Evolutionary conservation across 768 basidiomycete species (phyloP), one percentile per base, ranked within the genome.

Genomic region (Lentinula boryana): DNA sequence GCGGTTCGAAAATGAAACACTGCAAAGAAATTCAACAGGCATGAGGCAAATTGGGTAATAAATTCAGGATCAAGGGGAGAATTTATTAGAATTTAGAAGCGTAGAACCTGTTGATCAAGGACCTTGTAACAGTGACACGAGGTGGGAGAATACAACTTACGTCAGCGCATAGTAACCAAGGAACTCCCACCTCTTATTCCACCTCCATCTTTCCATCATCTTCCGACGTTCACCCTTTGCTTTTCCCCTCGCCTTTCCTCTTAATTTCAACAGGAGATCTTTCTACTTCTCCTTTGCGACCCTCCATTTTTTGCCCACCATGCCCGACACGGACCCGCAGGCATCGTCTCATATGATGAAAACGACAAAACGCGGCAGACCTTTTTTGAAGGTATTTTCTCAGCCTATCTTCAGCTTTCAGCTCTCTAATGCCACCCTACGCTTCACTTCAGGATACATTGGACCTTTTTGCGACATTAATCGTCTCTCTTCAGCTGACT

Each of bases 341-440:
- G 79, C 84, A 44, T 85, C 89, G 44, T 93, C 91, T 31, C 95
- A 96, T 74, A 92, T 96, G 91, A 97, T 98, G 95, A 95, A 96
- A 85, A 96, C 92, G 13, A 96, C 95, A 71, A 93, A 93, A 80
- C 86, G 95, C 70, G 95, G 95, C 63, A 83, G 95, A 67, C 95
- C 95, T 13, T 97, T 87, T 74, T 84, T 95, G 74, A 96, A 95
- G 85, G 95, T 91, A 60, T 63, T 69, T 69, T 46, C 35, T 46
- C 51, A 62, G 68, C 65, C 21, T 38, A 58, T 63, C 60, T 60
- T 55, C 58, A 43, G 44, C 46, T 56, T 48, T 44, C 55, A 56
- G 55, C 33, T 56, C 38, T 61, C 57, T 40, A 27, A 36, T 44
- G 36, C 0, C 32, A 27, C n/a, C 43, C 13, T n/a, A 49, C 32